phyloP scores from a whole-genome alignment of 371 early-diverging fungal genomes.

The Rhizopus stolonifer region DNA sequence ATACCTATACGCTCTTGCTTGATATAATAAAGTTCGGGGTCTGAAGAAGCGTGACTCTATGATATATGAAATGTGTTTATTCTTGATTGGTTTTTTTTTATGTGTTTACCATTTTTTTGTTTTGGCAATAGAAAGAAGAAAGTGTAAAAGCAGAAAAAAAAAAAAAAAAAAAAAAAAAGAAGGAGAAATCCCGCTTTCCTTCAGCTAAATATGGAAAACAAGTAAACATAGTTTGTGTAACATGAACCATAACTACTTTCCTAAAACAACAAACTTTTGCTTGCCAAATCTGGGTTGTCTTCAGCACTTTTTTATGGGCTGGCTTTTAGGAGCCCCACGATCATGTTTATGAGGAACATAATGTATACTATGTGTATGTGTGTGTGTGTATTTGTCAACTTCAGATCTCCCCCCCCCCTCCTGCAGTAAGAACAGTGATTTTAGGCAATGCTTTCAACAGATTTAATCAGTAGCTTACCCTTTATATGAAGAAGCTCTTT shows the following conservation, averaged over 20 bases:
- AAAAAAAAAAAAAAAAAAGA: conserved; percentile 1
- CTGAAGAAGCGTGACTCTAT: conserved; percentile 38
- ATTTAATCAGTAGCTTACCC: too few species aligned
- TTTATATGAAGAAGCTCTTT: too few species aligned
- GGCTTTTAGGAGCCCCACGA: too few species aligned
- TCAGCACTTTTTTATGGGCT: conserved; percentile 76
- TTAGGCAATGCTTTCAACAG: too few species aligned
- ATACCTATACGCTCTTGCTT: conserved; percentile 71
- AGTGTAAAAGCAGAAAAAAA: conserved; percentile 3
- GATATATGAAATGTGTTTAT: too few species aligned
- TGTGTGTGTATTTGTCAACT: too few species aligned
- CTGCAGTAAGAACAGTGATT: too few species aligned
- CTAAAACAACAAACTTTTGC: conserved; percentile 72
- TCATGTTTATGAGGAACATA: too few species aligned
- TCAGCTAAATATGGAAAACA: conserved; percentile 20
- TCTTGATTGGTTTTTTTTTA: too few species aligned
- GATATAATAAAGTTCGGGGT: conserved; percentile 62
- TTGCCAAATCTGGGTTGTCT: conserved; percentile 88
- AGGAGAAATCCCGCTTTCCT: background rate
- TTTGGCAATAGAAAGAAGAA: conserved; percentile 9
- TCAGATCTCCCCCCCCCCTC: too few species aligned
- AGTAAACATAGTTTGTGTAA: conserved; percentile 16
- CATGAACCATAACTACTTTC: background rate
- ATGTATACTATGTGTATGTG: too few species aligned
- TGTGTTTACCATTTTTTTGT: conserved; percentile 7